These are phyloP conservation scores for Stephania cephalantha DNA, from an alignment of 164 flowering plant species.

Conservation along the genomic window DNA sequence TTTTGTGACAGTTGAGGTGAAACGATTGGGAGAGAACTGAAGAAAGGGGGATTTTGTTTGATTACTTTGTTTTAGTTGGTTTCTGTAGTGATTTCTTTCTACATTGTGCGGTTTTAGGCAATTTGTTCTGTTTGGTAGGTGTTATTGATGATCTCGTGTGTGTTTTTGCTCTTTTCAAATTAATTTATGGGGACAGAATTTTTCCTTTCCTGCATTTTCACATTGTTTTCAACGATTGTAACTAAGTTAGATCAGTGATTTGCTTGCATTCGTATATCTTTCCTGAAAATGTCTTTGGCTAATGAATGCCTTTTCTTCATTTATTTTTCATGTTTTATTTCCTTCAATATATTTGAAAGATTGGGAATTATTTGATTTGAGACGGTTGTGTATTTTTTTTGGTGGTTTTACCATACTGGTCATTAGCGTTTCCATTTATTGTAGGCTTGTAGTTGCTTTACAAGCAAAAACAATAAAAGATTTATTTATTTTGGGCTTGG, in stretches of 20 bases:
- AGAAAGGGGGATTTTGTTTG: not conserved
- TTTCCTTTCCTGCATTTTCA: conserved; percentile 1
- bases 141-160: not conserved
- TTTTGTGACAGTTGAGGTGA: not conserved
- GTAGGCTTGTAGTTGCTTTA: not conserved
- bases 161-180: not conserved
- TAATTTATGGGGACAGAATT: not conserved
- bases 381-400: not conserved
- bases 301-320: not conserved
- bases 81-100: not conserved
- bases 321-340: not conserved
- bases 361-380: not conserved
- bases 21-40: not conserved
- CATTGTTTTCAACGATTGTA: not conserved
- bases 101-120: not conserved
- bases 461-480: too few species aligned
- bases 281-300: not conserved
- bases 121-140: not conserved
- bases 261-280: not conserved
- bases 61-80: not conserved
- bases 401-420: not conserved
- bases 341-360: not conserved
- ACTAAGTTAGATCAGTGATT: not conserved
- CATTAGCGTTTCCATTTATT: not conserved
- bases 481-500: not conserved